These are phyloP conservation scores for Porphyrellus cyaneotinctus DNA, from an alignment of 768 basidiomycete species.

Conservation along the genomic window DNA sequence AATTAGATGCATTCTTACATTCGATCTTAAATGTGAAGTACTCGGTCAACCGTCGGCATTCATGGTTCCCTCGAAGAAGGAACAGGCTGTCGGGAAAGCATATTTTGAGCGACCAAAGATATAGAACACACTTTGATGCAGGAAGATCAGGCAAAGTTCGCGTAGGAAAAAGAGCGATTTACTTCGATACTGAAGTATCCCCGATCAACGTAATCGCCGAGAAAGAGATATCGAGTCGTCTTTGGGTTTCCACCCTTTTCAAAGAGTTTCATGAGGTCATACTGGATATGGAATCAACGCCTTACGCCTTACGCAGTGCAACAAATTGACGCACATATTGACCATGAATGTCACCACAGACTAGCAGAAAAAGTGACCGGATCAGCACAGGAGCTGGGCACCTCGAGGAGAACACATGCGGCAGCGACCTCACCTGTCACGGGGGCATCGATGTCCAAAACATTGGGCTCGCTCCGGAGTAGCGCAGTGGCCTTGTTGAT, in stretches of 20 bases:
- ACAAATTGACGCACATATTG: conserved; percentile 25
- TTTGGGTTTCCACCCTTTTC: conserved; percentile 74
- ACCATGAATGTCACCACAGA: conserved; percentile 21
- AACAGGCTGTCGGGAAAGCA: conserved; percentile 59
- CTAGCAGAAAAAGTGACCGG: conserved; percentile 4
- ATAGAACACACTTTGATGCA: conserved; percentile 46
- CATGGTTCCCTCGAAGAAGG: conserved; percentile 62
- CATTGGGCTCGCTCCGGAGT: conserved; percentile 56
- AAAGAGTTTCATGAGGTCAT: conserved; percentile 76
- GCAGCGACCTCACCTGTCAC: conserved; percentile 53
- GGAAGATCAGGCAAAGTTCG: conserved; percentile 2
- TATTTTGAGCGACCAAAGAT: conserved; percentile 61
- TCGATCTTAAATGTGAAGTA: conserved; percentile 62
- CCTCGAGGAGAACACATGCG: neutral
- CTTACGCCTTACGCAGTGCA: neutral
- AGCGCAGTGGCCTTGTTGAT: conserved; percentile 56
- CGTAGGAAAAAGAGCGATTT: conserved; percentile 9
- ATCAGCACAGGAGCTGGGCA: conserved; percentile 21
- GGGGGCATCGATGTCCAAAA: conserved; percentile 67
- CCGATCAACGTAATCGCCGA: conserved; percentile 73
- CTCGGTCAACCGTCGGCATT: conserved; percentile 62
- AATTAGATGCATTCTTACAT: conserved; percentile 20
- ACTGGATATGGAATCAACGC: conserved; percentile 37
- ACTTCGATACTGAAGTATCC: conserved; percentile 78
- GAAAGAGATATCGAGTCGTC: conserved; percentile 68